Conservation (phyloP, 2,329 filamentous ascomycete genomes). For the Pseudocercospora vitis region DNA sequence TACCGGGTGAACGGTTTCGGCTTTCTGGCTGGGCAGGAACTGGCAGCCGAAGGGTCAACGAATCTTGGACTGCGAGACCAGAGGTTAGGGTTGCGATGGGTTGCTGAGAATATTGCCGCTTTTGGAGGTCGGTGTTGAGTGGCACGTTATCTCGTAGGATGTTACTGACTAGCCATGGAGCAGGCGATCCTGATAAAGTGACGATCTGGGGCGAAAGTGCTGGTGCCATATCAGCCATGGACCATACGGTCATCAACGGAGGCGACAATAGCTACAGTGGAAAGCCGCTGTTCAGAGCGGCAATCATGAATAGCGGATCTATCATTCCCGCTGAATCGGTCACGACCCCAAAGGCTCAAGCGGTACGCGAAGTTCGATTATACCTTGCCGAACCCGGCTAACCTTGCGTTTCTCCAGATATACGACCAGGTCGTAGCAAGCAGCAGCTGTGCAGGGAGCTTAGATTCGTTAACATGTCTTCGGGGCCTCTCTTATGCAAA, state of each 20-base stretch:
- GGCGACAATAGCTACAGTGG: conserved; percentile 55
- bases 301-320: conserved; percentile 73
- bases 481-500: conserved; percentile 16
- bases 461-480: conserved; percentile 13
- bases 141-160: neutral
- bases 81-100: conserved; percentile 39
- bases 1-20: conserved; percentile 36
- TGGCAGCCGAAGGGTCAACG: conserved; percentile 34
- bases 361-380: neutral
- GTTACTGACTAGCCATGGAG: neutral
- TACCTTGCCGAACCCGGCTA: neutral
- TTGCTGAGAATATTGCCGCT: conserved; percentile 53
- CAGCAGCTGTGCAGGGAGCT: neutral
- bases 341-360: conserved; percentile 27
- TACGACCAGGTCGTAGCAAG: conserved; percentile 10
- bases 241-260: conserved; percentile 72
- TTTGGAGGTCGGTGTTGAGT: conserved; percentile 37
- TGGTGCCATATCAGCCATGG: conserved; percentile 64
- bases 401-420: neutral
- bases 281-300: conserved; percentile 63
- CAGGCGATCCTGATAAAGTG: conserved; percentile 25
- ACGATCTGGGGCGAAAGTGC: conserved; percentile 40
- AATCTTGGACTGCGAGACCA: conserved; percentile 36
- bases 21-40: conserved; percentile 32
- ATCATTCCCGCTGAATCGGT: conserved; percentile 26